Percentiles rank a stretch among this genome's conserved stretches.
These are phyloP conservation scores for Antitrichia curtipendula DNA, from an alignment of 225 moss, liverwort and hornwort species.

Conservation along the genomic window DNA sequence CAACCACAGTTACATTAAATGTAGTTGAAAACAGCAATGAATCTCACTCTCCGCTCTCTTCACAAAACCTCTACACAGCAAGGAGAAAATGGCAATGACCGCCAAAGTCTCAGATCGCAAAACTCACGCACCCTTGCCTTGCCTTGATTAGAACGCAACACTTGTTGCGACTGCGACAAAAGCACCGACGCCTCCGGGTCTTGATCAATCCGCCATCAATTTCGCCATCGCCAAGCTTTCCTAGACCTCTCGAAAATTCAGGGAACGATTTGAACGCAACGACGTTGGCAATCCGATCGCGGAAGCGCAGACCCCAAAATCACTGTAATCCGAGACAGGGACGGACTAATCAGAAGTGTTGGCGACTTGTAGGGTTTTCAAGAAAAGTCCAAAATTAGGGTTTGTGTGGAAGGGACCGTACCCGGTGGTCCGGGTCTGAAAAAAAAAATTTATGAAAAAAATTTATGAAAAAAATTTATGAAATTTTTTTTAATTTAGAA, in stretches of 20 bases:
- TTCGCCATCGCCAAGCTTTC: background rate
- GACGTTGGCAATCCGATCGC: background rate
- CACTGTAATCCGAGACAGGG: background rate
- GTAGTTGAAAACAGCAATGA: background rate
- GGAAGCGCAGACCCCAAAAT: background rate
- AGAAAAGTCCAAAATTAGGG: background rate
- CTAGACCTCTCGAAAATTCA: background rate
- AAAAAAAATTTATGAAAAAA: background rate
- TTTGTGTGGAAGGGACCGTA: background rate
- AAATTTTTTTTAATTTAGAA: background rate
- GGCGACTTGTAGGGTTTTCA: background rate
- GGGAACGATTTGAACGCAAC: background rate
- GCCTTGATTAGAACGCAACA: background rate
- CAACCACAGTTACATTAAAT: background rate
- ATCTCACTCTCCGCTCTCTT: background rate
- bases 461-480: background rate
- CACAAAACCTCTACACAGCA: background rate
- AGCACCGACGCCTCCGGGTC: background rate
- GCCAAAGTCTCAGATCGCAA: background rate
- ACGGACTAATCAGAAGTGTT: too few species aligned
- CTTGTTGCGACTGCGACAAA: background rate
- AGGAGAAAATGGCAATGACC: background rate
- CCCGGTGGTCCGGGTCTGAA: background rate
- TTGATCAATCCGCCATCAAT: background rate
- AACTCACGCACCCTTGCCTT: background rate